Base-by-base conservation (phyloP, 768 basidiomycete genomes). In the Trametes gibbosa region DNA sequence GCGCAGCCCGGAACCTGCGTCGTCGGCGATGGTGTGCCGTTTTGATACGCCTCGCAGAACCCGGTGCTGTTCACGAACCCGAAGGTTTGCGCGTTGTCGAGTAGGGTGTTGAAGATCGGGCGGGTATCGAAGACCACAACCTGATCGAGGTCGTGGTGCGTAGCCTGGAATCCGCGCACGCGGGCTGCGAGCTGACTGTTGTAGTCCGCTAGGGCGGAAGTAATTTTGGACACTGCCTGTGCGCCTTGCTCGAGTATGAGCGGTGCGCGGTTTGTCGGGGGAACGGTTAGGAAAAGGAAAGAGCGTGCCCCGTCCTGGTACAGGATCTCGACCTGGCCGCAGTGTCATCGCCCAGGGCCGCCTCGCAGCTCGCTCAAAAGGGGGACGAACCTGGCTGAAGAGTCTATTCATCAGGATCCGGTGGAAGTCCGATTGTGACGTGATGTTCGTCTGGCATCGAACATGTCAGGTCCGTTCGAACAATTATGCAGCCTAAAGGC, bases 21-120 rank as follows among this genome's bases (percentile, higher is more conserved):
- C n/a, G 79, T 81, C 43, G 53, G 61, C 9, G 75, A 70, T 5
- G 81, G 76, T 0, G 83, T 84, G 10, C 84, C 84, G 63, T 81
- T 83, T 67, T 81, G 71, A 68, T 87, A 87, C 2, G 79, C 81
- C 25, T 76, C 75, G 65, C 84, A 84, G 57, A 73, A 87, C 3
- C 84, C 84, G 1, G 84, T 86, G 1, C 73, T 63, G 54, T 87
- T 85, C 24, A 81, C 78, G 56, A 83, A 86, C 9, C 84, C 83
- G 29, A 86, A 77, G 5, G 78, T 74, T 35, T 72, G 63, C 39
- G 80, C 78, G 23, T 81, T 74, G 62, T 86, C 78, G 37, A 86
- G 73, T 7, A 86, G 75, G 8, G 73, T 77, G 59, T 85, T 84
- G 70, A 86, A 86, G 12, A 86, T 71, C 1, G 79, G 78, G 50